Evolutionary conservation across 2,329 filamentous ascomycete genomes (phyloP).

Genomic region (Aureobasidium lini): DNA sequence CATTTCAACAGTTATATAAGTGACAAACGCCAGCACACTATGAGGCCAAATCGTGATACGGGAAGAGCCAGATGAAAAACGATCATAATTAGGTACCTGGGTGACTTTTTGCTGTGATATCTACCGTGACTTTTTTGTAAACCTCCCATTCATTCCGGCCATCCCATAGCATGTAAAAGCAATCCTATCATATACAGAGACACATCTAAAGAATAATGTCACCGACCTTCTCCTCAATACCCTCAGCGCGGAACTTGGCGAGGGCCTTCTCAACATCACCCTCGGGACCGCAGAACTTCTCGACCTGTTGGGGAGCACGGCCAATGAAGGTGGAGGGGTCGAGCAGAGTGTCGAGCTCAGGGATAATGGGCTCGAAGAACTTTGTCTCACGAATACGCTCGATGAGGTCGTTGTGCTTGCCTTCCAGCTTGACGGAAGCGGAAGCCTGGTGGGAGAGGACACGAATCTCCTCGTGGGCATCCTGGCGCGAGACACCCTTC

Average conservation of each 20-base stretch:
- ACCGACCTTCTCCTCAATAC: constrained; percentile 15
- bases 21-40: too few species aligned
- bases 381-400: constrained; percentile 63
- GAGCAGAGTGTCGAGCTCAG: constrained; percentile 29
- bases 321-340: constrained; percentile 33
- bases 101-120: constrained; percentile 6
- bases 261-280: constrained; percentile 30
- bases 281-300: constrained; percentile 27
- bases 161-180: constrained; percentile 2
- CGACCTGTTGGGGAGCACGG: constrained; percentile 33
- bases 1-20: too few species aligned
- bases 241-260: constrained; percentile 23
- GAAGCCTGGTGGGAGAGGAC: constrained; percentile 73
- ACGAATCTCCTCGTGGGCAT: constrained; percentile 77
- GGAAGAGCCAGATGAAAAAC: neutral
- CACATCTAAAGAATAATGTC: constrained; percentile 13
- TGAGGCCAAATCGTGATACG: too few species aligned
- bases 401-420: constrained; percentile 73
- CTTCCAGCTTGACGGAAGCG: constrained; percentile 62
- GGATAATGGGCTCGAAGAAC: constrained; percentile 56
- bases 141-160: neutral
- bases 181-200: constrained; percentile 1
- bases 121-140: neutral
- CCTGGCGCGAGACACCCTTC: constrained; percentile 65
- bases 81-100: constrained; percentile 2